Percentiles rank a stretch among this genome's conserved stretches.
phyloP scores from a whole-genome alignment of 305 asterid genomes.

The Fraxinus floribunda region DNA sequence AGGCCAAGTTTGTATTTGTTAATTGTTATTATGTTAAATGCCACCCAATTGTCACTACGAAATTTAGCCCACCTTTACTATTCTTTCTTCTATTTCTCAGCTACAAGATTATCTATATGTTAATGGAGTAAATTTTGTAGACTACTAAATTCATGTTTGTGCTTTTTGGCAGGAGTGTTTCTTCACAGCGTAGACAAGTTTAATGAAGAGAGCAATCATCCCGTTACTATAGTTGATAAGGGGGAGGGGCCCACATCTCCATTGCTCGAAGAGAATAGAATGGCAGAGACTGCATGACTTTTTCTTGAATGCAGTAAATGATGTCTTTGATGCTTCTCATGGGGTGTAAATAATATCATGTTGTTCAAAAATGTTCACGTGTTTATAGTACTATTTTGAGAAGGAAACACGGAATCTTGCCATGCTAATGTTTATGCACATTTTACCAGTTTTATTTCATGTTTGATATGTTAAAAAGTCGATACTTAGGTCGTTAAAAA shows the following conservation, averaged over 20 bases:
- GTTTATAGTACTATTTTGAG: not conserved
- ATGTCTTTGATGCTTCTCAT: slow-evolving; percentile 12
- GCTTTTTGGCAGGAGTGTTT: slow-evolving; percentile 54
- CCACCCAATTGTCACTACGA: not conserved
- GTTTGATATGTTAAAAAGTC: not conserved
- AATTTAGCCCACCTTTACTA: not conserved
- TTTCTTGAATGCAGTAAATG: slow-evolving; percentile 16
- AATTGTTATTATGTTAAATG: not conserved
- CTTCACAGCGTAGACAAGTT: slow-evolving; percentile 69
- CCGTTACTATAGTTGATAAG: slow-evolving; percentile 30
- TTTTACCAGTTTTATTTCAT: not conserved
- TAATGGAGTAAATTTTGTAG: not conserved
- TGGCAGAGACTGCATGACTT: slow-evolving; percentile 25
- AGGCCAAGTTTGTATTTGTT: not conserved
- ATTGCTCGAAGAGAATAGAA: slow-evolving; percentile 53
- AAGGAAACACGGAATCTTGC: not conserved
- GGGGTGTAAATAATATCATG: slow-evolving; percentile 19
- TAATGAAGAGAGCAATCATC: slow-evolving; percentile 51
- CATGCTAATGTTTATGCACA: not conserved
- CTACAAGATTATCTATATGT: not conserved
- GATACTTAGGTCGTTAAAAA: not conserved
- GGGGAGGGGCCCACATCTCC: slow-evolving; percentile 58
- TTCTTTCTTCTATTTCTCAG: not conserved
- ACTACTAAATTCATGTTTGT: not conserved
- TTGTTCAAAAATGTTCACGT: not conserved